Evolutionary conservation across 257 asterid genomes (phyloP).

Genomic region (Ajuga chamaepitys): DNA sequence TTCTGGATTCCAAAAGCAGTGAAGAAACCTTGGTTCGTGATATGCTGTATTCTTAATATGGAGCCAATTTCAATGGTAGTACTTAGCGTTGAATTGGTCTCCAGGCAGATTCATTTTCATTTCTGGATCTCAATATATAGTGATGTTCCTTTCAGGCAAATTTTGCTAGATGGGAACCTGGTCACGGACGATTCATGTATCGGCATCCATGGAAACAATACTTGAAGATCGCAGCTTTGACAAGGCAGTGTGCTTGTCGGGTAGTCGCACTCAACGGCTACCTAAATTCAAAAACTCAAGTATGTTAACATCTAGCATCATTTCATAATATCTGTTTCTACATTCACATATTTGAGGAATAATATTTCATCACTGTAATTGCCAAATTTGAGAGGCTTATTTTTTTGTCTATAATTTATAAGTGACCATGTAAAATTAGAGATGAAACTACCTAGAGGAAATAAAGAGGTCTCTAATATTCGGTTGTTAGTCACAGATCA

Average conservation of each 20-base stretch:
- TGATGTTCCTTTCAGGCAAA: constrained; percentile 65
- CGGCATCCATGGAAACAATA: constrained; percentile 85
- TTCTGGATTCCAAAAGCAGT: constrained; percentile 52
- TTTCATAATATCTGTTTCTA: no score
- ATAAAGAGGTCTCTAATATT: no score
- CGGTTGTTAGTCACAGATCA: no score
- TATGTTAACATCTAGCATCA: constrained; percentile 1
- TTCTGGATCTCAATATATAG: background rate
- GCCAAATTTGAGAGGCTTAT: no score
- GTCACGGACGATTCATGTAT: constrained; percentile 65
- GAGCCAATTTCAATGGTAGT: no score
- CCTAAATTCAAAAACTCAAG: constrained; percentile 39
- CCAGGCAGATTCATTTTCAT: background rate
- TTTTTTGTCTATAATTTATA: no score
- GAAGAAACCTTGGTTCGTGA: constrained; percentile 59
- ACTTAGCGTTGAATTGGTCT: no score
- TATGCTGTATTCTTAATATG: no score
- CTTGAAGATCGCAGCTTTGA: constrained; percentile 48
- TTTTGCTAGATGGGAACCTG: constrained; percentile 85
- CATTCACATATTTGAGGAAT: no score
- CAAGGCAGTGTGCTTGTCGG: constrained; percentile 59
- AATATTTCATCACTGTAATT: no score
- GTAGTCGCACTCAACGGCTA: constrained; percentile 49
- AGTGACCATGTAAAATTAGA: no score
- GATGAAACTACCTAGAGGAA: no score